Percentiles rank a stretch among this genome's conserved stretches.
These are phyloP conservation scores for Yamadazyma epiphylla DNA, from an alignment of 1,139 yeast genomes.

Conservation along the genomic window DNA sequence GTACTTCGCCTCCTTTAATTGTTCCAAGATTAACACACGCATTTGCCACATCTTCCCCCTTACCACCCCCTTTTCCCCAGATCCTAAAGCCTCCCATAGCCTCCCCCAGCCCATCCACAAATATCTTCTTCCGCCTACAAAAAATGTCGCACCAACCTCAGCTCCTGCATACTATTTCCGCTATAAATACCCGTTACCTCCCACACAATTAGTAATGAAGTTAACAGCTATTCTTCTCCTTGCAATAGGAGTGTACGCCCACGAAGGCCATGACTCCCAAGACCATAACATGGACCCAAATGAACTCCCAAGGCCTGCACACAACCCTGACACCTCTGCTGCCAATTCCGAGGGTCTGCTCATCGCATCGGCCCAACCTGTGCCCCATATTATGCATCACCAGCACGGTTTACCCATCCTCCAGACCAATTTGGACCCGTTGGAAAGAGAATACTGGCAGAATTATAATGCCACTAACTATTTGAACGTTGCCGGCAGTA, in stretches of 20 bases:
- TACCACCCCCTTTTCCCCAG: not conserved
- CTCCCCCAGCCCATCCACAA: not conserved
- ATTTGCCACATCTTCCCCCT: not conserved
- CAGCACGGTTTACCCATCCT: conserved; percentile 77
- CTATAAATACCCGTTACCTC: conserved; percentile 1
- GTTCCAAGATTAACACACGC: too few relatives aligned
- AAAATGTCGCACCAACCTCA: not conserved
- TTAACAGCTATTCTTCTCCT: not conserved
- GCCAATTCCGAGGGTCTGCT: conserved; percentile 1
- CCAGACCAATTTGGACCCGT: conserved; percentile 63
- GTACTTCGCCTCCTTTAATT: too few relatives aligned
- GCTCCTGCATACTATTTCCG: not conserved
- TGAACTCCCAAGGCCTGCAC: not conserved
- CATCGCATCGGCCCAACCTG: conserved; percentile 18
- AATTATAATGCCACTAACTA: conserved; percentile 77
- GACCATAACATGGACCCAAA: conserved; percentile 1
- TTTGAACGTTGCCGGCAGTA: conserved; percentile 51
- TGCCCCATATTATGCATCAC: conserved; percentile 51
- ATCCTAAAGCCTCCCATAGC: not conserved
- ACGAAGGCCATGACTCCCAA: not conserved
- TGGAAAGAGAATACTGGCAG: conserved; percentile 77
- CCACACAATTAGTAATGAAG: conserved; percentile 1
- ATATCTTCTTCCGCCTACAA: not conserved
- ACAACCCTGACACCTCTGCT: not conserved
- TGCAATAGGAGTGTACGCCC: not conserved